phyloP scores from a whole-genome alignment of 202 grass and related monocot genomes.

The Miscanthus sacchariflorus region DNA sequence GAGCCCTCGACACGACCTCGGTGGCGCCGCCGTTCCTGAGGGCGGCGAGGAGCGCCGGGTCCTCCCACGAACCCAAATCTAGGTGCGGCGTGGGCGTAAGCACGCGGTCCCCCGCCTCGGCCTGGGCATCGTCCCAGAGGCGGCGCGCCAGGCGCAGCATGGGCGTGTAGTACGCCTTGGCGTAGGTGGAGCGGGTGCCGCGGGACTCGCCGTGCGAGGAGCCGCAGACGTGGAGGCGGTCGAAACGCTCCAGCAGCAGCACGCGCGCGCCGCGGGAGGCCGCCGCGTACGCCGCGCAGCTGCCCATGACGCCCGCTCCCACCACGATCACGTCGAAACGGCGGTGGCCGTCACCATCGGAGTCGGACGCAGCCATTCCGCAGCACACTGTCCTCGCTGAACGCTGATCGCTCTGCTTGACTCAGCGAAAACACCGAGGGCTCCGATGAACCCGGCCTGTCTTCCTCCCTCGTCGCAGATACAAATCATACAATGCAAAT shows the following conservation, averaged over 20 bases:
- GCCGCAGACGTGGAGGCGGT: conserved; percentile 71
- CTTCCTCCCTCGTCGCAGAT: too few relatives aligned
- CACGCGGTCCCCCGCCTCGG: conserved; percentile 64
- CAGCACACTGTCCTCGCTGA: too few relatives aligned
- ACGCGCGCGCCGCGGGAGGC: conserved; percentile 49
- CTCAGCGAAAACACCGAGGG: too few relatives aligned
- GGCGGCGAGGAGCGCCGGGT: conserved; percentile 34
- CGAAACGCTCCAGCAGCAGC: conserved; percentile 78
- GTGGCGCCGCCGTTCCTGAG: conserved; percentile 42
- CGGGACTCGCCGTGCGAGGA: conserved; percentile 92
- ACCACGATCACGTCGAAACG: conserved; percentile 67
- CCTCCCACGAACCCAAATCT: conserved; percentile 56
- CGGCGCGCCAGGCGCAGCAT: conserved; percentile 57
- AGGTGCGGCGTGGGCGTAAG: conserved; percentile 76
- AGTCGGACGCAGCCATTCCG: background rate
- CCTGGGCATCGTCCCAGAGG: conserved; percentile 63
- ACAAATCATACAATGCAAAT: too few relatives aligned
- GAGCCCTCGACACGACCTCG: background rate
- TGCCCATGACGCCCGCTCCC: conserved; percentile 86
- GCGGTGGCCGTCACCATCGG: background rate
- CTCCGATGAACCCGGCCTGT: too few relatives aligned
- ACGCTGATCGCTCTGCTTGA: too few relatives aligned
- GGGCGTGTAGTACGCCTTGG: conserved; percentile 69
- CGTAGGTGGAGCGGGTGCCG: conserved; percentile 73
- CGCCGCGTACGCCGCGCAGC: conserved; percentile 76